Evolutionary conservation across 129 eudicot species (phyloP), one percentile per base, ranked within the genome.

Genomic region (Tagetes patula): DNA sequence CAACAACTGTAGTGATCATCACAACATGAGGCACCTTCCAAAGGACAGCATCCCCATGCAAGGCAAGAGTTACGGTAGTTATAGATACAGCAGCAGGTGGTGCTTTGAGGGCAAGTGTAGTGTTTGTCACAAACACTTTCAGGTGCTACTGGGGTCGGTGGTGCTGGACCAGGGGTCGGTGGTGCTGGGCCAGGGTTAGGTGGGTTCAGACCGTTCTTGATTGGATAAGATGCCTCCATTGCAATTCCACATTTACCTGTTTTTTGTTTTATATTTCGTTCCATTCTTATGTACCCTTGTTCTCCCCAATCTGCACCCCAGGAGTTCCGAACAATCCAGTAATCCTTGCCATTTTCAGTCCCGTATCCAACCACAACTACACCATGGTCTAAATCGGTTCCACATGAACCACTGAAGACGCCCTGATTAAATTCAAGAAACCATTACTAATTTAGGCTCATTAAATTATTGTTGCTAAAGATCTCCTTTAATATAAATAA

Each of bases 1-100:
- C 97, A 91, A 73, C 97, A 91, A 67, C 97, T 91, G 62, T 82
- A 85, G 12, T 87, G 88, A 49, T 88, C 97, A 10, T 84, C 83
- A 47, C 97, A 91, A 69, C 97, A 91, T 0, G 89, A 67, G 32
- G 97, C 97, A 3, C 92, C 87, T 34, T 91, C 96, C 12, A 91
- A 81, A 6, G 97, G 97, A 81, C 97, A 91, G 65, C 97, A 91
- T 9, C 65, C 65, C 65, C 65, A 59, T 0, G 65, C 40, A 59
- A 59, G 65, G 65, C 65, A 59, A 59, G 65, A 59, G 30, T 67
- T 65, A 3, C 59, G 70, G 80, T 73, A 84, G 70, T 76, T 84
- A 27, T 54, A 88, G 70, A 84, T 36, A 10, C 65, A 59, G 2
- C 97, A 90, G 43, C 97, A 90, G 38, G 97, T 90, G 70, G 75